Conservation (phyloP, 2,329 filamentous ascomycete species). For the Spiromastix sp. region DNA sequence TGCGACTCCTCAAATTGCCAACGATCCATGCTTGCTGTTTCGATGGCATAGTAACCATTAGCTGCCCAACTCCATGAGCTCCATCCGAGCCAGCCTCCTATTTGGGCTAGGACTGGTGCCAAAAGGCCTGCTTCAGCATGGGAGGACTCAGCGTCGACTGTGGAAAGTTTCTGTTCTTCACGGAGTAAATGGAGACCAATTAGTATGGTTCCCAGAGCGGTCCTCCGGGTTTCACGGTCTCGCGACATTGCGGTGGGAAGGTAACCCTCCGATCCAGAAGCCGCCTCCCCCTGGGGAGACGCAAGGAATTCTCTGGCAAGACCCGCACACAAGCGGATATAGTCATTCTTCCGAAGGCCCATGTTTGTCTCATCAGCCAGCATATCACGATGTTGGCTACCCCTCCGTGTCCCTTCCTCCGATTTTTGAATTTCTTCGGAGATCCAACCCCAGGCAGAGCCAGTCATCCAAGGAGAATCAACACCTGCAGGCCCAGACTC, state of each 20-base stretch:
- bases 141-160: conserved; percentile 42
- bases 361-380: conserved; percentile 11
- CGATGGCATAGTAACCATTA: conserved; percentile 49
- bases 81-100: conserved; percentile 76
- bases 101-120: conserved; percentile 66
- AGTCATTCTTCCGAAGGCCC: conserved; percentile 29
- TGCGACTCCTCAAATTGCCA: conserved; percentile 47
- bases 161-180: conserved; percentile 78
- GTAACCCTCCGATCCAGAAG: conserved; percentile 48
- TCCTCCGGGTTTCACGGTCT: conserved; percentile 47
- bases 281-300: conserved; percentile 47
- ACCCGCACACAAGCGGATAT: conserved; percentile 39
- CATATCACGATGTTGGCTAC: conserved; percentile 5
- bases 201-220: conserved; percentile 58
- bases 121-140: conserved; percentile 42
- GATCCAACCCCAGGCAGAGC: conserved; percentile 61
- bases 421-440: conserved; percentile 44
- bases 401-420: conserved; percentile 8
- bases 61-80: conserved; percentile 45
- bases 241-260: conserved; percentile 52
- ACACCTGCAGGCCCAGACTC: conserved; percentile 33
- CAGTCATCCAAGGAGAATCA: conserved; percentile 42
- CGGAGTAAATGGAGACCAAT: conserved; percentile 72
- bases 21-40: conserved; percentile 44
- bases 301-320: conserved; percentile 57